phyloP scores from a whole-genome alignment of 2,329 filamentous ascomycete genomes.

The Hypoxylon sp. region DNA sequence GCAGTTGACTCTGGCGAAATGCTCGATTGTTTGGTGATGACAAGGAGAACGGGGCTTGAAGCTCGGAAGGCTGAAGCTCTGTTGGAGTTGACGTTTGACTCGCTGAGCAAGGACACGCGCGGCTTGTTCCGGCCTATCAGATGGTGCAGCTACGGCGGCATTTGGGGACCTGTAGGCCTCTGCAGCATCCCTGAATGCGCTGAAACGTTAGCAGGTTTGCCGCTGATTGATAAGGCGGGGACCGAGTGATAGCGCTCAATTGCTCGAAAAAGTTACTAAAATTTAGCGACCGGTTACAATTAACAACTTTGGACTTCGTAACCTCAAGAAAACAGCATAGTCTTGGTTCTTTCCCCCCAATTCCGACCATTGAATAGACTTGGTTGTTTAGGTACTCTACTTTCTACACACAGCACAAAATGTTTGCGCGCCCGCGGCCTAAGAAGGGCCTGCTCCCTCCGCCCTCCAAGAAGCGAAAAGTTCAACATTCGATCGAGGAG shows the following conservation, averaged over 20 bases:
- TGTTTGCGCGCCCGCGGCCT: conserved; percentile 71
- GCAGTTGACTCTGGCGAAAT: conserved; percentile 28
- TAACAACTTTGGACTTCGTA: background rate
- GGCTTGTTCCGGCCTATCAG: conserved; percentile 39
- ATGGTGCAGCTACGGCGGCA: conserved; percentile 23
- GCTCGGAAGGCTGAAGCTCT: conserved; percentile 39
- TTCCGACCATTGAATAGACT: background rate
- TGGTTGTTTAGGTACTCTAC: background rate
- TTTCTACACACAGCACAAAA: conserved; percentile 34
- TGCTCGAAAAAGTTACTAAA: conserved; percentile 9
- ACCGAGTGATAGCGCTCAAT: conserved; percentile 16
- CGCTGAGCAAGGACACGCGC: conserved; percentile 19
- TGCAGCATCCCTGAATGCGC: conserved; percentile 30
- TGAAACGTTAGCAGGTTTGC: conserved; percentile 27
- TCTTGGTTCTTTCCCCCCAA: background rate
- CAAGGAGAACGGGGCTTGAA: conserved; percentile 28
- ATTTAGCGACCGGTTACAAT: conserved; percentile 6
- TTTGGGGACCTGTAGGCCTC: conserved; percentile 20
- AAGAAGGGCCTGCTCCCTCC: conserved; percentile 72
- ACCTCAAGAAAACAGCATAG: background rate
- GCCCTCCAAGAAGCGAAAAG: conserved; percentile 77
- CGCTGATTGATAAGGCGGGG: conserved; percentile 22
- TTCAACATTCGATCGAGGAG: conserved; percentile 75
- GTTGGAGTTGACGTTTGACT: conserved; percentile 30
- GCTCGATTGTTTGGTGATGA: conserved; percentile 22